A percentile compares a stretch with the other conserved stretches of the same genome.
These are phyloP conservation scores for Xylariaceae sp. DNA, from an alignment of 2,329 filamentous ascomycete species.

Conservation along the genomic window DNA sequence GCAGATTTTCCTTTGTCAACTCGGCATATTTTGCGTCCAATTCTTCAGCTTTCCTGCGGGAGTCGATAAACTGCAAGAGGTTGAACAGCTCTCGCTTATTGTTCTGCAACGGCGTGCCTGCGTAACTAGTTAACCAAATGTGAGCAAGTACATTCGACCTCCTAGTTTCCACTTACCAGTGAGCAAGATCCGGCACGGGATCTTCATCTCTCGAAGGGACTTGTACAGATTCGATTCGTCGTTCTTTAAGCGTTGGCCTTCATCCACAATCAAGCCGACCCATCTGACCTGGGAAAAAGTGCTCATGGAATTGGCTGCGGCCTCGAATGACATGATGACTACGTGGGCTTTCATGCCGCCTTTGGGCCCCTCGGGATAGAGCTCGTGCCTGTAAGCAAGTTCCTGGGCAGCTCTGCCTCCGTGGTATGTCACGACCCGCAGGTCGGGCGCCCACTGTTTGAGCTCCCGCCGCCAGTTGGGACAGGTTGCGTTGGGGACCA, in stretches of 20 bases:
- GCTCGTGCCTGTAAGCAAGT: slow-evolving; percentile 74
- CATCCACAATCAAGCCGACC: slow-evolving; percentile 86
- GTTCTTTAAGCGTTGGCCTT: slow-evolving; percentile 93
- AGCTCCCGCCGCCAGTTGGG: slow-evolving; percentile 98
- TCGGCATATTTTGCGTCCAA: slow-evolving; percentile 71
- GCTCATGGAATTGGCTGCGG: slow-evolving; percentile 68
- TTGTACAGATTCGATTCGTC: slow-evolving; percentile 79
- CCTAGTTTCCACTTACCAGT: slow-evolving; percentile 56
- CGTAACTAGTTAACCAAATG: slow-evolving; percentile 16
- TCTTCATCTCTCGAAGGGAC: slow-evolving; percentile 64
- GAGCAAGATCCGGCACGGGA: slow-evolving; percentile 78
- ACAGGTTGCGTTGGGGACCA: slow-evolving; percentile 91
- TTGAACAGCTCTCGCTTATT: slow-evolving; percentile 95
- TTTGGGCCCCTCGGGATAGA: slow-evolving; percentile 63
- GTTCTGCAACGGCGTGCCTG: slow-evolving; percentile 82
- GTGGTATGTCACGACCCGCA: slow-evolving; percentile 90
- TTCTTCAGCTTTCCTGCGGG: slow-evolving; percentile 58
- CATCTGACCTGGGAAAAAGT: slow-evolving; percentile 70
- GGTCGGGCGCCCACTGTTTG: slow-evolving; percentile 81
- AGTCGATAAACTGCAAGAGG: slow-evolving; percentile 88
- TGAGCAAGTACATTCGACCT: neutral
- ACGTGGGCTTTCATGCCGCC: slow-evolving; percentile 80
- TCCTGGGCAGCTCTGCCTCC: slow-evolving; percentile 70
- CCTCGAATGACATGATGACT: slow-evolving; percentile 92
- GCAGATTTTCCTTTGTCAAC: slow-evolving; percentile 78